Conservation (phyloP, 2,329 filamentous ascomycete species). For the Hymenoscyphus fructigenus region DNA sequence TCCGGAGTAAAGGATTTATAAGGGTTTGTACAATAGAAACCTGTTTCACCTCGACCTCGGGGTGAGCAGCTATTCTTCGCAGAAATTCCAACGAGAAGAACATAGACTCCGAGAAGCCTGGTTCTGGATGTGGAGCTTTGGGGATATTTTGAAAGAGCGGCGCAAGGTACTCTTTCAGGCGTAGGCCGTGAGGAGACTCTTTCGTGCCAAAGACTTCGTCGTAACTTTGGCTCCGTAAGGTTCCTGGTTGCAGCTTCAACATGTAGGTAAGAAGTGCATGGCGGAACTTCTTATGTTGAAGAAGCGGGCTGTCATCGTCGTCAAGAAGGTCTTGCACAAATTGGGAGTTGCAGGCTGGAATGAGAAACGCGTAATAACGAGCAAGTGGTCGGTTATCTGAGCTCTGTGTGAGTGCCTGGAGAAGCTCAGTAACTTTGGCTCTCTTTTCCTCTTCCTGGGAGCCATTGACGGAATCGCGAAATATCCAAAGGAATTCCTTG, state of each 20-base stretch:
- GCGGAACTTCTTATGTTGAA: background rate
- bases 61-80: background rate
- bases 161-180: background rate
- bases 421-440: slow-evolving; percentile 3
- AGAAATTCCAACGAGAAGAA: slow-evolving; percentile 1
- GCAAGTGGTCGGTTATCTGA: slow-evolving; percentile 1
- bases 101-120: slow-evolving; percentile 7
- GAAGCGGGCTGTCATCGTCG: background rate
- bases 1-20: background rate
- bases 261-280: background rate
- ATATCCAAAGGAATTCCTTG: background rate
- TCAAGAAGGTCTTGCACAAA: slow-evolving; percentile 4
- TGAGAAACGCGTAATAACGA: background rate
- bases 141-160: background rate
- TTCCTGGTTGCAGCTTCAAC: background rate
- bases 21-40: background rate
- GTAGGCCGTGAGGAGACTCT: background rate
- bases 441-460: background rate
- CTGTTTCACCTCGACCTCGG: background rate
- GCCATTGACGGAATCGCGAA: background rate
- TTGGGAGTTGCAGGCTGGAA: background rate
- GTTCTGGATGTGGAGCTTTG: background rate
- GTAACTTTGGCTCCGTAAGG: background rate
- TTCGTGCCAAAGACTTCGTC: background rate
- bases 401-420: background rate